phyloP scores from a whole-genome alignment of 1,284 basidiomycete genomes.

The Somion occarium region DNA sequence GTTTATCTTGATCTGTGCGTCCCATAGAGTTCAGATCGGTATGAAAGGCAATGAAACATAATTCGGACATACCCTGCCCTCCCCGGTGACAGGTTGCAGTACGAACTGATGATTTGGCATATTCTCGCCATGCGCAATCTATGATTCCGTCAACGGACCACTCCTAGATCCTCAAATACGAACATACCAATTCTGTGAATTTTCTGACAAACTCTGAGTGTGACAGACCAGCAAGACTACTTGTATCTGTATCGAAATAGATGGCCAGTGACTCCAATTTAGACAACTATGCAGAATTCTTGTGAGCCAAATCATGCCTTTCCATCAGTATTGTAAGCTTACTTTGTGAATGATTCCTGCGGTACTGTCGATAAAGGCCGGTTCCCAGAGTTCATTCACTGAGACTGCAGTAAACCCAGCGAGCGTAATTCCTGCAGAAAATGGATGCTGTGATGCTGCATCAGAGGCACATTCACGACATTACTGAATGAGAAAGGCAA shows the following conservation, averaged over 20 bases:
- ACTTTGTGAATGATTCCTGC: constrained; percentile 91
- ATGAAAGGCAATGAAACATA: not conserved
- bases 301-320: not conserved
- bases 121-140: constrained; percentile 65
- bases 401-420: constrained; percentile 92
- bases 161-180: too few relatives aligned
- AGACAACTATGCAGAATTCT: constrained; percentile 55
- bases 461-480: constrained; percentile 3
- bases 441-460: constrained; percentile 69
- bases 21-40: not conserved
- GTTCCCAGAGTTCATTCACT: constrained; percentile 87
- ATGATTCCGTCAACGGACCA: too few relatives aligned
- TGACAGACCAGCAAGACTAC: constrained; percentile 73
- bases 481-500: constrained; percentile 5
- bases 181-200: constrained; percentile 74
- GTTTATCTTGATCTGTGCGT: constrained; percentile 73
- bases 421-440: constrained; percentile 91
- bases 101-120: constrained; percentile 85
- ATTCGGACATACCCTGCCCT: constrained; percentile 69
- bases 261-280: constrained; percentile 85
- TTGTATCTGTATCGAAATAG: constrained; percentile 95
- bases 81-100: constrained; percentile 92
- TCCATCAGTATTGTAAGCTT: constrained; percentile 8
- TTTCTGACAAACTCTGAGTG: constrained; percentile 68
- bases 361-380: constrained; percentile 94